These are phyloP conservation scores for Talaromyces stipitatus DNA, from an alignment of 495 filamentous ascomycete species.

Conservation along the genomic window DNA sequence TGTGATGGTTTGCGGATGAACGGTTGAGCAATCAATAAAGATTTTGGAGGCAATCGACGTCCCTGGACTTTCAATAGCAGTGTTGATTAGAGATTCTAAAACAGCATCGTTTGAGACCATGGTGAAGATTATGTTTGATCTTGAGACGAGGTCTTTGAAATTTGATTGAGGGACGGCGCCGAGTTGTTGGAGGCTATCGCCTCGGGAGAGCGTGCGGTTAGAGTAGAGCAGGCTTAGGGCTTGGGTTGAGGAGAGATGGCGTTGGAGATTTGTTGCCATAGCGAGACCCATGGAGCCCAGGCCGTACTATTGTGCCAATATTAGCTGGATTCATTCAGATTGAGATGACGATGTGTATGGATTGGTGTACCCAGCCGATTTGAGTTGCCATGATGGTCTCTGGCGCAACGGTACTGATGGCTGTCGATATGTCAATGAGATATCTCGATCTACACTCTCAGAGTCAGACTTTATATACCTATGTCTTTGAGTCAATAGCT, in stretches of 20 bases:
- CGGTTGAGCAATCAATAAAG: conserved; percentile 43
- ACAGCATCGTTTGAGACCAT: conserved; percentile 40
- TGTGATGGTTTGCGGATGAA: conserved; percentile 33
- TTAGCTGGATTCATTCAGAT: not conserved
- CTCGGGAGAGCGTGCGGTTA: conserved; percentile 39
- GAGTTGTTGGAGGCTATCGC: conserved; percentile 24
- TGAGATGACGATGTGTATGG: not conserved
- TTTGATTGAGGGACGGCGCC: conserved; percentile 26
- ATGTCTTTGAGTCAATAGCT: no score
- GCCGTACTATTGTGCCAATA: conserved; percentile 24
- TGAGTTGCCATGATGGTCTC: conserved; percentile 1
- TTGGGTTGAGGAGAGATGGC: conserved; percentile 32
- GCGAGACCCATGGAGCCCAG: conserved; percentile 44
- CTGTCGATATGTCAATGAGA: not conserved
- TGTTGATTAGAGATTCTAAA: conserved; percentile 26
- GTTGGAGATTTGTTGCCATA: conserved; percentile 41
- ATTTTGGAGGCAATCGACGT: conserved; percentile 25
- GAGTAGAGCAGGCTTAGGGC: conserved; percentile 29
- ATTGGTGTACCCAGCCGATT: conserved; percentile 5
- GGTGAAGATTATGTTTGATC: conserved; percentile 38
- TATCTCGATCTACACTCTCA: no score
- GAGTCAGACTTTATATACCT: no score
- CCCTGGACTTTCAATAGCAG: conserved; percentile 21
- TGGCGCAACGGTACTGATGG: not conserved
- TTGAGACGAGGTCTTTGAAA: conserved; percentile 27